Percentiles rank a stretch among this genome's conserved stretches.
Conservation (phyloP, 148 eudicot species). For the Heliamphora exappendiculata region DNA sequence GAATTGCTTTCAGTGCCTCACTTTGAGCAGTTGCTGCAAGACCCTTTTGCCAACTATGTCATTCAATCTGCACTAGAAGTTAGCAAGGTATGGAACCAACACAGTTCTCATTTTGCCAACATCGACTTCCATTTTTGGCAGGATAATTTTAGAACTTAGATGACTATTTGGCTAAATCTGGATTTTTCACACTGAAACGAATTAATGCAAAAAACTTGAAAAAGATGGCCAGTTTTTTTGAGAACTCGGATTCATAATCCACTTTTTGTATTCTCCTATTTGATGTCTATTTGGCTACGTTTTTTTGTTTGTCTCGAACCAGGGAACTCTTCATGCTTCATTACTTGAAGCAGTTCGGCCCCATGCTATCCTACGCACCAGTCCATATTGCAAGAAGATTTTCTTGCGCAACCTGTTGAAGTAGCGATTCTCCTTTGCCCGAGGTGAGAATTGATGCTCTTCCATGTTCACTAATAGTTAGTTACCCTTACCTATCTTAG, state of each 20-base stretch:
- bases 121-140: neutral
- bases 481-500: conserved; percentile 2
- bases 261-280: too few species aligned
- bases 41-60: conserved; percentile 73
- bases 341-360: conserved; percentile 48
- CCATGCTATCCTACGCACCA: conserved; percentile 41
- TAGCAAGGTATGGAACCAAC: conserved; percentile 39
- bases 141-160: neutral
- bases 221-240: too few species aligned
- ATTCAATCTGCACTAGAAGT: conserved; percentile 54
- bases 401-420: conserved; percentile 46
- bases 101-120: too few species aligned
- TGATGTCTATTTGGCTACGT: neutral
- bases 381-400: conserved; percentile 63
- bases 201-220: too few species aligned
- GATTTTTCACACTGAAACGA: too few species aligned
- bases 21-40: conserved; percentile 68
- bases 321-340: conserved; percentile 40
- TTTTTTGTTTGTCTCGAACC: conserved; percentile 8
- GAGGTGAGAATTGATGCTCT: conserved; percentile 11
- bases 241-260: too few species aligned
- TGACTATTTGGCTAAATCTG: conserved; percentile 3
- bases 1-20: conserved; percentile 54
- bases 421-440: conserved; percentile 34
- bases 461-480: neutral